A percentile compares a stretch with the other conserved stretches of the same genome.
Evolutionary conservation across 345 rosid genomes (phyloP).

Genomic region (Melaleuca quinquenervia): DNA sequence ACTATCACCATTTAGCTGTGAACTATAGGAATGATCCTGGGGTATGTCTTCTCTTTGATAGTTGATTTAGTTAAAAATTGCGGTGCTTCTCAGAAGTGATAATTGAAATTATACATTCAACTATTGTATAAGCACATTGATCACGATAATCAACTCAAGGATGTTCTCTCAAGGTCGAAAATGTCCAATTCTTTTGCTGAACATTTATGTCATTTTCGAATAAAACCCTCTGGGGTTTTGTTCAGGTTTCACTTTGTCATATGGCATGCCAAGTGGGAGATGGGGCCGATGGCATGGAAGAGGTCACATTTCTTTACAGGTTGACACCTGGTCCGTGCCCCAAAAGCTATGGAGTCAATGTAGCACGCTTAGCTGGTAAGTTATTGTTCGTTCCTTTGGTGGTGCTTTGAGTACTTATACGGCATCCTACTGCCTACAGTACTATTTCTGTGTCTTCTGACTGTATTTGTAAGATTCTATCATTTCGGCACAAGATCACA

Average conservation of each 20-base stretch:
- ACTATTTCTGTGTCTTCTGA: not conserved
- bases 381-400: not conserved
- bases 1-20: constrained; percentile 81
- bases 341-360: constrained; percentile 94
- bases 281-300: constrained; percentile 55
- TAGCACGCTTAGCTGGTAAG: constrained; percentile 92
- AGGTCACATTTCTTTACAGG: constrained; percentile 84
- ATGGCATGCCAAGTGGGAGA: constrained; percentile 89
- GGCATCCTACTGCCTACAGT: not conserved
- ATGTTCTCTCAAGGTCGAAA: not conserved
- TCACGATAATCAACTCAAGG: no score
- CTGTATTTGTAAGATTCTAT: not conserved
- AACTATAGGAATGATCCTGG: constrained; percentile 56
- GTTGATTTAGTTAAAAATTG: not conserved
- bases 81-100: not conserved
- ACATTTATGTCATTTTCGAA: not conserved
- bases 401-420: not conserved
- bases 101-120: not conserved
- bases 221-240: not conserved
- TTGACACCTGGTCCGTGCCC: constrained; percentile 84
- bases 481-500: not conserved
- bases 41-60: constrained; percentile 15
- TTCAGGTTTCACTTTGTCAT: constrained; percentile 82
- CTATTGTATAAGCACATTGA: not conserved
- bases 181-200: not conserved